Percentiles rank a stretch among this genome's conserved stretches.
These are phyloP conservation scores for Ceratocystis cubensis DNA, from an alignment of 2,329 filamentous ascomycete genomes.

Conservation along the genomic window DNA sequence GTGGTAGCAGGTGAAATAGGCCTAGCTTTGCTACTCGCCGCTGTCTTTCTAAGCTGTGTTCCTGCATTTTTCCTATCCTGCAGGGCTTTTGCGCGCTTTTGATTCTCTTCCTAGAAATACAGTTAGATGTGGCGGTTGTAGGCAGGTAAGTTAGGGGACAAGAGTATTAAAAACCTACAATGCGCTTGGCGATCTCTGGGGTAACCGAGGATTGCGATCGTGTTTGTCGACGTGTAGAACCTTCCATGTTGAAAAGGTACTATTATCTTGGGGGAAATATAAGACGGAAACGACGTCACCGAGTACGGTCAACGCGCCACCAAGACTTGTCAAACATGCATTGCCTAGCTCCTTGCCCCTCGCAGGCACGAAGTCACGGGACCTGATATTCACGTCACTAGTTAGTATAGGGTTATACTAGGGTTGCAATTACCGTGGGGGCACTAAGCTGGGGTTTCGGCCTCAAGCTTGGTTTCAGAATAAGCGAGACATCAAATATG, in stretches of 20 bases:
- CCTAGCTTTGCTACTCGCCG: neutral
- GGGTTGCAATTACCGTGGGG: neutral
- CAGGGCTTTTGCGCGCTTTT: constrained; percentile 77
- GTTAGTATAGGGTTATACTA: neutral
- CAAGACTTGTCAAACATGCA: neutral
- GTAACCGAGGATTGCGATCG: constrained; percentile 27
- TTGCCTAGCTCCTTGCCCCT: neutral
- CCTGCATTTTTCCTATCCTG: constrained; percentile 56
- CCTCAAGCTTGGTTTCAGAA: neutral
- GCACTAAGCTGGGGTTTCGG: neutral
- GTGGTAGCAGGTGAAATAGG: neutral
- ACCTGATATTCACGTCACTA: neutral
- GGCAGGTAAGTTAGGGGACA: neutral
- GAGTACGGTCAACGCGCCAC: neutral
- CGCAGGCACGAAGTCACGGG: constrained; percentile 14
- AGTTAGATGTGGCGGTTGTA: constrained; percentile 19
- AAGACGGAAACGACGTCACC: neutral
- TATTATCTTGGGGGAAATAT: neutral
- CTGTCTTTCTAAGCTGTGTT: neutral
- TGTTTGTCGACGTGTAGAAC: constrained; percentile 6
- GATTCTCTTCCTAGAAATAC: constrained; percentile 59
- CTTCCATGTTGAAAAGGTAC: constrained; percentile 5
- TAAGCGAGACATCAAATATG: constrained; percentile 10
- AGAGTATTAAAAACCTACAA: constrained; percentile 32
- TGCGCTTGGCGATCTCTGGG: constrained; percentile 42